Conservation (phyloP, 2,329 filamentous ascomycete species). For the Onygenales sp. region DNA sequence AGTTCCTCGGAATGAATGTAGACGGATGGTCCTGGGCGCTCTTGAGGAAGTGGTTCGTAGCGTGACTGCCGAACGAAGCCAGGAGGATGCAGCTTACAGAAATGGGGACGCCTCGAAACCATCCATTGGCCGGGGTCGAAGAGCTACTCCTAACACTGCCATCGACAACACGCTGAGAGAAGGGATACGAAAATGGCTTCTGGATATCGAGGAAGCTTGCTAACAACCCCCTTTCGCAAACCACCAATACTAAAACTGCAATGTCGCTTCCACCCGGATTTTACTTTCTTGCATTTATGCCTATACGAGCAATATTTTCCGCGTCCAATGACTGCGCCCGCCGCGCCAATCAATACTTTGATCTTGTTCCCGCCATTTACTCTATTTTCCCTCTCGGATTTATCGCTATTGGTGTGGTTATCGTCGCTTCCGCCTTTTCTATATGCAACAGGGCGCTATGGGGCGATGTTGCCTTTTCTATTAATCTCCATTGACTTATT, state of each 20-base stretch:
- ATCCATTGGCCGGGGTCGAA: conserved; percentile 23
- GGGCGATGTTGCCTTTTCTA: not conserved
- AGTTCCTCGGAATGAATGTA: conserved; percentile 43
- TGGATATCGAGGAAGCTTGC: conserved; percentile 38
- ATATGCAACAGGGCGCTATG: not conserved
- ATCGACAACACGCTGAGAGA: conserved; percentile 46
- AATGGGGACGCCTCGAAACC: conserved; percentile 16
- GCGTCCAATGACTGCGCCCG: not conserved
- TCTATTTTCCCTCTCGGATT: not conserved
- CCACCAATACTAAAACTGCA: no score
- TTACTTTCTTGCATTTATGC: not conserved
- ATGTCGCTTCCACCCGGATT: no score
- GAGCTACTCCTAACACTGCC: conserved; percentile 19
- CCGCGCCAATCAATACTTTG: not conserved
- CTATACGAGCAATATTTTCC: not conserved
- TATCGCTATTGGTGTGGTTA: not conserved
- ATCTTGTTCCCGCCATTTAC: not conserved
- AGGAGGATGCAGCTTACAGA: conserved; percentile 26
- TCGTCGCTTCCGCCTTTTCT: not conserved
- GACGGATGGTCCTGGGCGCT: conserved; percentile 45
- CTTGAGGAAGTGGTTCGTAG: conserved; percentile 47
- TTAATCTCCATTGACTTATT: not conserved
- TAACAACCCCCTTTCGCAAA: conserved; percentile 7
- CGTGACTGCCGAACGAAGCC: conserved; percentile 41
- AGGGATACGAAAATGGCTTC: conserved; percentile 48